Conservation (phyloP, 108 stramenopile genomes). For the Chaetoceros tenuissimus region DNA sequence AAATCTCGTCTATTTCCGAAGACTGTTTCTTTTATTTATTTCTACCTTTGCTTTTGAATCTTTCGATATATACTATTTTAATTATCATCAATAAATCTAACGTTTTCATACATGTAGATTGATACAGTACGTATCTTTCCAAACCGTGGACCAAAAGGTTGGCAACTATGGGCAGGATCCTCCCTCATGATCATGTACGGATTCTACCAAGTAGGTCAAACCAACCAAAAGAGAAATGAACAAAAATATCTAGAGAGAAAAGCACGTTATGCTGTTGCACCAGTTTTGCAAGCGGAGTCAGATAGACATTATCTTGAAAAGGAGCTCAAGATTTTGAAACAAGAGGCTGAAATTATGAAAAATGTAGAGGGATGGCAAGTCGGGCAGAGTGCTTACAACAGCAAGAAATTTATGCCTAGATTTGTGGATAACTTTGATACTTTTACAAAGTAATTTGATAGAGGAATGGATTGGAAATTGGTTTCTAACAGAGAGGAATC, state of each 20-base stretch:
- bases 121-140: constrained; percentile 38
- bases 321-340: constrained; percentile 44
- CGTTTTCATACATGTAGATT: too few species aligned
- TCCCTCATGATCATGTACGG: constrained; percentile 55
- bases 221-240: constrained; percentile 47
- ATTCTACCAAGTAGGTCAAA: constrained; percentile 59
- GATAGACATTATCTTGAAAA: constrained; percentile 67
- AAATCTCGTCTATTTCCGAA: too few species aligned
- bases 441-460: background rate
- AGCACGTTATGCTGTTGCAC: constrained; percentile 60
- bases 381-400: constrained; percentile 32
- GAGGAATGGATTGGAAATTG: too few species aligned
- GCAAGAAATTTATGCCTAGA: constrained; percentile 5
- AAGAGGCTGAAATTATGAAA: constrained; percentile 75
- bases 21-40: too few species aligned
- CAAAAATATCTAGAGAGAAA: constrained; percentile 70
- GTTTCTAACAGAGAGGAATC: background rate
- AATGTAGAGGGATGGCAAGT: constrained; percentile 66
- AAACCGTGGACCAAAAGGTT: constrained; percentile 73
- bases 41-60: too few species aligned
- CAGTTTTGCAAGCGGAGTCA: constrained; percentile 75
- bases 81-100: too few species aligned
- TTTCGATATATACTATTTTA: too few species aligned
- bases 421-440: background rate
- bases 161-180: constrained; percentile 66